Conservation (phyloP, 352 stramenopile genomes). For the Phytophthora aleatoria region DNA sequence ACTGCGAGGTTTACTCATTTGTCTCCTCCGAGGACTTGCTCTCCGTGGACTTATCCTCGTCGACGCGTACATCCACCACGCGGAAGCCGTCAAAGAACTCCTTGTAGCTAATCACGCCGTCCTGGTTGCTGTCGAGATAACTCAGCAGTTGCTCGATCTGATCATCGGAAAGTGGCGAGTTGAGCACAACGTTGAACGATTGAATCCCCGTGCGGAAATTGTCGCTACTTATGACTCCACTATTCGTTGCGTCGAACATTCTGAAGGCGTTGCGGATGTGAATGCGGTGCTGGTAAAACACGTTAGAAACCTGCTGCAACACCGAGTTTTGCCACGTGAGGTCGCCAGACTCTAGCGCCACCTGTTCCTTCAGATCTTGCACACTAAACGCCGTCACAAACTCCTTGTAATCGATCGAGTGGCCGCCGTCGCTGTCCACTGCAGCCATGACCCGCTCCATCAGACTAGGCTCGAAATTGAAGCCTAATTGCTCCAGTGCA, state of each 20-base stretch:
- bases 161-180: slow-evolving; percentile 89
- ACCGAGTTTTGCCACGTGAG: slow-evolving; percentile 92
- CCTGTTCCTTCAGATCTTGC: slow-evolving; percentile 76
- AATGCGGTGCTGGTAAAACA: slow-evolving; percentile 94
- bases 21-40: neutral
- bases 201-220: slow-evolving; percentile 88
- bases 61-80: slow-evolving; percentile 79
- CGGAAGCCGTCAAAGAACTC: slow-evolving; percentile 94
- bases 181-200: slow-evolving; percentile 89
- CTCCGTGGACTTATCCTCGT: slow-evolving; percentile 35
- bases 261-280: slow-evolving; percentile 93
- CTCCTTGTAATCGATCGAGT: slow-evolving; percentile 93
- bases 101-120: slow-evolving; percentile 93
- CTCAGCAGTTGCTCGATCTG: slow-evolving; percentile 91
- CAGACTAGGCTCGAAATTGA: slow-evolving; percentile 58
- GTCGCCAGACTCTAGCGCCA: slow-evolving; percentile 56
- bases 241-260: slow-evolving; percentile 91
- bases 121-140: slow-evolving; percentile 89
- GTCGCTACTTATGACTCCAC: slow-evolving; percentile 75
- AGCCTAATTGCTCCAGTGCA: slow-evolving; percentile 71
- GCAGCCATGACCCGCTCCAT: slow-evolving; percentile 81
- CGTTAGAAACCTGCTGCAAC: slow-evolving; percentile 93
- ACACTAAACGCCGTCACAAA: slow-evolving; percentile 91
- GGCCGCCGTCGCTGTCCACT: slow-evolving; percentile 88
- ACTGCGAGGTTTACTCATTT: neutral